A percentile compares a stretch with the other conserved stretches of the same genome.
These are phyloP conservation scores for Aspergillus hancockii DNA, from an alignment of 495 filamentous ascomycete species.

Conservation along the genomic window DNA sequence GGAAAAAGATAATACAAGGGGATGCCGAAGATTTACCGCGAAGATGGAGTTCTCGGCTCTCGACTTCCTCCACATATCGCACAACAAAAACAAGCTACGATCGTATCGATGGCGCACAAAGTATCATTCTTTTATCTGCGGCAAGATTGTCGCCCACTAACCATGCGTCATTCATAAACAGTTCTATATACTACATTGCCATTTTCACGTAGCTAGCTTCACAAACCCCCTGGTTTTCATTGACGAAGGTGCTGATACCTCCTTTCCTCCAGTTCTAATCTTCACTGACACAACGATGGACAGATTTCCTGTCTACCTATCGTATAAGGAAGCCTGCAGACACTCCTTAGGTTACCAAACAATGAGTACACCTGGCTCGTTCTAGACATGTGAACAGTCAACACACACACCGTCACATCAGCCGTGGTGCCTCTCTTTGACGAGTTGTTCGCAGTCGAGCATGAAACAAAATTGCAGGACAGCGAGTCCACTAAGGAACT, in stretches of 20 bases:
- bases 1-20: conserved; percentile 4
- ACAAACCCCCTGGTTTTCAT: conserved; percentile 19
- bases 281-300: not conserved
- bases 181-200: conserved; percentile 18
- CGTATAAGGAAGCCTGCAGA: conserved; percentile 7
- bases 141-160: not conserved
- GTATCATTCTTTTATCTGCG: not conserved
- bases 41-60: no score
- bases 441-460: conserved; percentile 13
- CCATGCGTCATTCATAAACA: no score
- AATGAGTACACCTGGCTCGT: conserved; percentile 6
- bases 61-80: not conserved
- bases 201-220: conserved; percentile 19
- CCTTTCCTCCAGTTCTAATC: no score
- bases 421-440: conserved; percentile 18
- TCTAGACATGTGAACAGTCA: conserved; percentile 17
- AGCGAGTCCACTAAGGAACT: conserved; percentile 6
- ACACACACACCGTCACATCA: conserved; percentile 17
- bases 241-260: no score
- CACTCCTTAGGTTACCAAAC: conserved; percentile 14
- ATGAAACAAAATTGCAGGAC: conserved; percentile 6
- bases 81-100: not conserved
- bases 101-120: not conserved
- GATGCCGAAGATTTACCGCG: conserved; percentile 5
- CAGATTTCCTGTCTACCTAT: conserved; percentile 19